Evolutionary conservation across 164 flowering plant genomes (phyloP), one percentile per base, ranked within the genome.

Genomic region (Brasenia schreberi): DNA sequence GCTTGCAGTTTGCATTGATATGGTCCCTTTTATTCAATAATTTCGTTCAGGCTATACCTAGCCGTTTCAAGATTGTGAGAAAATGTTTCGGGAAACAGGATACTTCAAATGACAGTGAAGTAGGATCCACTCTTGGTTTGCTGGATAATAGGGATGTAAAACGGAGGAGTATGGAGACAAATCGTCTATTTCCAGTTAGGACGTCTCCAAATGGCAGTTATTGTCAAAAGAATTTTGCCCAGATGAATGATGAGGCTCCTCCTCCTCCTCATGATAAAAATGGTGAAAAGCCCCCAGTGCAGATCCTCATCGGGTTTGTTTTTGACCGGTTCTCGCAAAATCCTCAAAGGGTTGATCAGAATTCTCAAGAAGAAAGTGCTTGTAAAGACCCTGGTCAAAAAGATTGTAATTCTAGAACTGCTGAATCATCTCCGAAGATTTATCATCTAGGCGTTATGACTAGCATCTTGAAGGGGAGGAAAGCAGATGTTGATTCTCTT

Each of bases 1-100:
- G 96, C 73, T 77, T 91, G 83, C 85, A 85, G 64, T 80, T 89
- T 79, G 87, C 84, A 16, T 70, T 87, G 71, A 75, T 84, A 27
- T 85, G 92, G 87, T 83, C 95, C 19, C 63, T 81, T 77, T 70
- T 86, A 79, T 61, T 84, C 45, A 82, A 77, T 66, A 79, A 78
- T 45, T 80, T 83, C 71, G 74, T 78, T 69, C 95, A 89, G 70
- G 77, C 83, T 5, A 66, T 93, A 68, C 91, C 87, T 0, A 71
- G 69, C 43, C 86, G 85, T 3, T 82, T 82, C 63, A 89, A 83
- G 61, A 18, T 70, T 5, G 79, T 81, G 62, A 88, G 77, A 82
- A 88, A 84, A 71, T 45, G 81, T 67, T 63, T 75, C 66, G 84
- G 74, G 76, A 87, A 86, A 73, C 62, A 56, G 59, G 73, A 69